Evolutionary conservation across 148 eudicot genomes (phyloP).

Genomic region (Silene conica): DNA sequence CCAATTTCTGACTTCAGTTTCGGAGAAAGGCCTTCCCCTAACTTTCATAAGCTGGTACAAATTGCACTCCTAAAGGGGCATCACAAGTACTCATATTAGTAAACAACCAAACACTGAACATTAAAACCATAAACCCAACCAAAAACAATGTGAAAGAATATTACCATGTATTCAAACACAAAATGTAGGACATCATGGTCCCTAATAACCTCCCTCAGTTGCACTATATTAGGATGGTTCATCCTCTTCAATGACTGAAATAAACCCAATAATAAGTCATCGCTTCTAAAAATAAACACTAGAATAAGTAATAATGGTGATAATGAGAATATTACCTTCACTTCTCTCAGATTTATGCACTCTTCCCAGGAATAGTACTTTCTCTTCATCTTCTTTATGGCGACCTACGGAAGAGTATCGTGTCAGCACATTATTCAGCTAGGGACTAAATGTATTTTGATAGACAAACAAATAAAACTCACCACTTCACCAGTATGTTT

Average conservation of each 20-base stretch:
- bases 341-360: slow-evolving; percentile 77
- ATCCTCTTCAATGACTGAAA: slow-evolving; percentile 81
- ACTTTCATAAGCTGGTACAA: slow-evolving; percentile 84
- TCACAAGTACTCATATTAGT: not conserved
- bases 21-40: slow-evolving; percentile 62
- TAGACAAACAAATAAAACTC: slow-evolving; percentile 24
- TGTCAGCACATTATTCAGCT: slow-evolving; percentile 1
- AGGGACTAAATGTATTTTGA: not conserved
- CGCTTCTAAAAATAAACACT: not conserved
- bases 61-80: slow-evolving; percentile 54
- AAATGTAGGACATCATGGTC: slow-evolving; percentile 77
- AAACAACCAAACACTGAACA: not conserved
- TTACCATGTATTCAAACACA: slow-evolving; percentile 94
- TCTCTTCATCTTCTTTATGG: slow-evolving; percentile 88
- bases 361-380: slow-evolving; percentile 88
- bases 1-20: slow-evolving; percentile 80
- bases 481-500: slow-evolving; percentile 89
- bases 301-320: not conserved
- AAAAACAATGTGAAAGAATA: not conserved
- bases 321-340: slow-evolving; percentile 30
- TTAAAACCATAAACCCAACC: not conserved
- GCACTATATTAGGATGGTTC: slow-evolving; percentile 90
- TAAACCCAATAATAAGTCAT: not conserved
- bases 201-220: slow-evolving; percentile 92
- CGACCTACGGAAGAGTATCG: slow-evolving; percentile 50